Evolutionary conservation across 768 basidiomycete species (phyloP), one percentile per base, ranked within the genome.

Genomic region (Agrocybe pediades): DNA sequence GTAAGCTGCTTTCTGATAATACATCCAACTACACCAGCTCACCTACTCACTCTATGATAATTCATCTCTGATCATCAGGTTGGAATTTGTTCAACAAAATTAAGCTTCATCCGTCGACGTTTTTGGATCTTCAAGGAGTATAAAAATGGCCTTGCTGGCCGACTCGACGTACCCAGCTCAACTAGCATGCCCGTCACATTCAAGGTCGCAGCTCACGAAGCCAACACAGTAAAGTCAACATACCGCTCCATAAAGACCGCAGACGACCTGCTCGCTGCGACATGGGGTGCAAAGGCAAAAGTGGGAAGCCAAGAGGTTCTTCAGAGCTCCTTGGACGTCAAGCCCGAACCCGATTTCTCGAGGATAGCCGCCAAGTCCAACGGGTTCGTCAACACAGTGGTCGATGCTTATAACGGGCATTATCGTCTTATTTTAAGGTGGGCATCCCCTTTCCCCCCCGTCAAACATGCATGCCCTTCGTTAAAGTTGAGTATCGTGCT

Each of bases 371-470:
- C 46, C 2, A n/a, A 42, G 24, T 17, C 44, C 5, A 61, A 57
- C 30, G 59, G 59, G 0, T 55, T 61, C 15, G 47, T 61, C 36
- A 40, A 61, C 25, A 57, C 53, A 6, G 47, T 61, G 23, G 36
- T 55, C 4, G 20, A 41, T 1, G 59, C 59, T 17, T 61, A 61
- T 17, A 61, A 61, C n/a, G n/a, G 26, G 3, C 59, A 61, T 40
- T 46, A 57, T n/a, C 56, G 55, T 26, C 50, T 61, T 16, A 40
- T 57, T 23, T 20, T 61, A 17, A 46, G 53, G 53, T 54, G 3
- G n/a, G n/a, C n/a, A n/a, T n/a, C n/a, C n/a, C 3, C 21, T 41
- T 15, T 15, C n/a, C n/a, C n/a, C n/a, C n/a, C n/a, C n/a, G n/a
- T n/a, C n/a, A n/a, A n/a, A n/a, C n/a, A n/a, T n/a, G n/a, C n/a